Evolutionary conservation across 306 rosid genomes (phyloP).

Genomic region (Neltuma alba): DNA sequence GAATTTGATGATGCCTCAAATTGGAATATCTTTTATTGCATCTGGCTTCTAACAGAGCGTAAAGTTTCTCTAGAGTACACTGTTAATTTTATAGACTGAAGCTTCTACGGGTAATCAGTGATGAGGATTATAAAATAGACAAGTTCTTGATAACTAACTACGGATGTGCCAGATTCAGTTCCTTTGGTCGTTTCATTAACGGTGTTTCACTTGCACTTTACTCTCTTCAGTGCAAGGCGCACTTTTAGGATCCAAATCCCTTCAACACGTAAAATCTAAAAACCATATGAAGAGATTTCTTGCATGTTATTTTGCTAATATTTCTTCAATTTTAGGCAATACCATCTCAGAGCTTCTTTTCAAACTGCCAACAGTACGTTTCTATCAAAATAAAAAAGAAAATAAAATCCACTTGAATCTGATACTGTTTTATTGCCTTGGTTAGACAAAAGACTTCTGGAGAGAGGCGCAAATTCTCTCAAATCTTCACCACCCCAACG

Average conservation of each 20-base stretch:
- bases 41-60: neutral
- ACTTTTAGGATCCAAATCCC: neutral
- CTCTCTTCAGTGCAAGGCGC: neutral
- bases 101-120: neutral
- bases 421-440: constrained; percentile 35
- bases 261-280: constrained; percentile 13
- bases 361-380: constrained; percentile 11
- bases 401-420: constrained; percentile 22
- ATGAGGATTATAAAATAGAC: neutral
- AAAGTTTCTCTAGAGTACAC: neutral
- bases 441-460: constrained; percentile 94
- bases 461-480: constrained; percentile 94
- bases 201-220: neutral
- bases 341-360: neutral
- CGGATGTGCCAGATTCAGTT: neutral
- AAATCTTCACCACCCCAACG: constrained; percentile 96
- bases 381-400: neutral
- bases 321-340: constrained; percentile 2
- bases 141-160: neutral
- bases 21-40: neutral
- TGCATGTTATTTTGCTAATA: neutral
- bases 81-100: neutral
- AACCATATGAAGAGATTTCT: constrained; percentile 2
- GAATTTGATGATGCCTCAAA: constrained; percentile 22
- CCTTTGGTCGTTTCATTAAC: neutral